phyloP scores from a whole-genome alignment of 495 filamentous ascomycete genomes.

The Xylaria sp. region DNA sequence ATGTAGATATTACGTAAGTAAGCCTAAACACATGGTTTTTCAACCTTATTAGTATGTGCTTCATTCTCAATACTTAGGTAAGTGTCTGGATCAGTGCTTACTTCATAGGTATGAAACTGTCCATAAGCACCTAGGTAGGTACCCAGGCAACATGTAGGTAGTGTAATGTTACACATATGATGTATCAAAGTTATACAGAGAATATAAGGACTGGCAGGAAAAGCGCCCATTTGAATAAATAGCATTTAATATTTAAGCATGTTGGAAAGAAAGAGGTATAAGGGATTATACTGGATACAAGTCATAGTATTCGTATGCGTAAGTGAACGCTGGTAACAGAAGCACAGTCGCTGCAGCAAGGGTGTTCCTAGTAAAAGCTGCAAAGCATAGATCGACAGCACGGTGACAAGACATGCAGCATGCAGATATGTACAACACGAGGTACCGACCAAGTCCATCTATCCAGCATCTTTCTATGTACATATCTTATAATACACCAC shows the following conservation, averaged over 20 bases:
- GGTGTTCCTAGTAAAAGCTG: slow-evolving; percentile 3
- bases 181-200: background rate
- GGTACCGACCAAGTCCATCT: slow-evolving; percentile 2
- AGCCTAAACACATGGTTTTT: background rate
- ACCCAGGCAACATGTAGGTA: too few relatives aligned
- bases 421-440: slow-evolving; percentile 7
- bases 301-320: background rate
- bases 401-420: slow-evolving; percentile 14
- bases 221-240: background rate
- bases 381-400: slow-evolving; percentile 26
- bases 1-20: background rate
- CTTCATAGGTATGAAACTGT: too few relatives aligned
- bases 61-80: background rate
- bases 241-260: background rate
- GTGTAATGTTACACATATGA: background rate
- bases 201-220: background rate
- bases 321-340: background rate
- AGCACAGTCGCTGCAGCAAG: slow-evolving; percentile 3
- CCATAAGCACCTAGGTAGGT: background rate
- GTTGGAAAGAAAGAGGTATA: background rate
- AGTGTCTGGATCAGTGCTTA: too few relatives aligned
- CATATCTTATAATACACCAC: background rate
- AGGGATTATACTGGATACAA: background rate
- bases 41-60: background rate
- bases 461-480: background rate